These are phyloP conservation scores for Daucus carota DNA, from an alignment of 129 eudicot species.

Conservation along the genomic window DH1_v3.0 NC_030387.2:38312501-38313000, in stretches of 20 bases:
- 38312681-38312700: background rate
- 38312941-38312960: slow-evolving; percentile 66
- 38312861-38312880: slow-evolving; percentile 61
- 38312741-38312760: too few relatives aligned
- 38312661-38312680: too few relatives aligned
- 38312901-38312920: slow-evolving; percentile 45
- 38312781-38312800: background rate
- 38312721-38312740: too few relatives aligned
- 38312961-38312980: slow-evolving; percentile 62
- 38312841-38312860: slow-evolving; percentile 26
- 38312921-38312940: slow-evolving; percentile 40
- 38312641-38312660: too few relatives aligned
- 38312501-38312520: too few relatives aligned
- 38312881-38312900: slow-evolving; percentile 47
- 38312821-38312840: slow-evolving; percentile 40
- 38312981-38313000: slow-evolving; percentile 81
- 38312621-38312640: too few relatives aligned
- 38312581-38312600: too few relatives aligned
- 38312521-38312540: too few relatives aligned
- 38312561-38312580: too few relatives aligned
- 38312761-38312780: too few relatives aligned
- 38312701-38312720: background rate
- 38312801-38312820: background rate
- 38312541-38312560: too few relatives aligned
- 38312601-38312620: too few relatives aligned